These are phyloP conservation scores for Pyrus bretschneideri DNA, from an alignment of 306 rosid genomes.

Conservation along the genomic window DNA sequence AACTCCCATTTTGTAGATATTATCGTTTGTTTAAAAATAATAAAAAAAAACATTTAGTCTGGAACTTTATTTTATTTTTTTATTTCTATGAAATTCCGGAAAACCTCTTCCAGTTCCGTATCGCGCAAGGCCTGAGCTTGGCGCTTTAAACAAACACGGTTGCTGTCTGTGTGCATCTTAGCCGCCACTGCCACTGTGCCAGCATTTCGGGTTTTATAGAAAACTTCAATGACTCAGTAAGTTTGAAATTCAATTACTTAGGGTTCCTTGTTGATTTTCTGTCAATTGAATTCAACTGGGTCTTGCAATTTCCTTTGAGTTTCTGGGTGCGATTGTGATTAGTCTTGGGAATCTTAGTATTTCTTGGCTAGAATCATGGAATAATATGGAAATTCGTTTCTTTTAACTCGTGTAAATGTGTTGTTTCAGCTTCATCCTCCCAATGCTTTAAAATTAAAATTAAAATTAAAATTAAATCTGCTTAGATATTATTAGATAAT, in stretches of 20 bases:
- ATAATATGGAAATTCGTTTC: background rate
- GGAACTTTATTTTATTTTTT: background rate
- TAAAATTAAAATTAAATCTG: background rate
- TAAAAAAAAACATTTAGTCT: no score
- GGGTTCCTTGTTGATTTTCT: background rate
- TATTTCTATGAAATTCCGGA: background rate
- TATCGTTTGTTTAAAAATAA: no score
- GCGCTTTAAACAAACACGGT: background rate
- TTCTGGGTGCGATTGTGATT: background rate
- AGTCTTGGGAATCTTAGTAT: background rate
- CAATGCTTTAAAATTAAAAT: background rate
- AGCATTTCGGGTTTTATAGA: background rate
- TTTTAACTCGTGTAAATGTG: background rate
- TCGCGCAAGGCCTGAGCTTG: background rate
- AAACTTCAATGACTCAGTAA: background rate
- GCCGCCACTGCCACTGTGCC: background rate
- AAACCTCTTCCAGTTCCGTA: background rate
- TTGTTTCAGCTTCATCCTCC: background rate
- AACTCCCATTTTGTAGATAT: accelerated
- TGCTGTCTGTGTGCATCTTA: background rate
- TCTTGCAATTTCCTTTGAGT: background rate
- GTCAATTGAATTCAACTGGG: background rate
- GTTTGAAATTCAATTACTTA: background rate
- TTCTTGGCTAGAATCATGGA: background rate
- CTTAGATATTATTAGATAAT: background rate